Conservation (phyloP, 306 rosid species). For the Cucumis melo region DNA sequence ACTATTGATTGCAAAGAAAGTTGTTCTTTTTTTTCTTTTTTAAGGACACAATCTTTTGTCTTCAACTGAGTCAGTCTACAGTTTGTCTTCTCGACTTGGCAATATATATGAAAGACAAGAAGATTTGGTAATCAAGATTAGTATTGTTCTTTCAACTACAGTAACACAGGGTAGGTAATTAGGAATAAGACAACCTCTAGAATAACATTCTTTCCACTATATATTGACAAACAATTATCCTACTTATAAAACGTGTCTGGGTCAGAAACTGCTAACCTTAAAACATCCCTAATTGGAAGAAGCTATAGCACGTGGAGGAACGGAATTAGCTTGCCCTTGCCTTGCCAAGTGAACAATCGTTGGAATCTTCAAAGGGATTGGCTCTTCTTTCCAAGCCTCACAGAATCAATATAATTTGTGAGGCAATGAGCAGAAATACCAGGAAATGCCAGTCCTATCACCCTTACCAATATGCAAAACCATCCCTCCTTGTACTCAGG, state of each 20-base stretch:
- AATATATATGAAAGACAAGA: neutral
- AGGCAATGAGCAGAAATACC: conserved; percentile 57
- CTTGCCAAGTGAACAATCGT: neutral
- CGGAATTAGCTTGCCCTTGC: neutral
- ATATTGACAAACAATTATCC: neutral
- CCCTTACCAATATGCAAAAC: conserved; percentile 33
- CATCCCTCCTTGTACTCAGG: conserved; percentile 53
- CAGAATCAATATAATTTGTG: conserved; percentile 42
- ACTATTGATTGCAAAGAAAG: neutral
- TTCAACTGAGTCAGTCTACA: neutral
- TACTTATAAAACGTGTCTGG: neutral
- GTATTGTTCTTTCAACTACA: neutral
- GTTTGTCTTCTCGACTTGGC: neutral
- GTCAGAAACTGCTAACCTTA: conserved; percentile 1
- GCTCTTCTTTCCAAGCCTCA: conserved; percentile 42
- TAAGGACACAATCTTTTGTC: neutral
- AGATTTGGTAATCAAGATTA: neutral
- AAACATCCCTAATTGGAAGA: neutral
- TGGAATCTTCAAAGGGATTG: neutral
- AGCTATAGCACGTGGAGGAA: neutral
- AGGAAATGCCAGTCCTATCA: conserved; percentile 50
- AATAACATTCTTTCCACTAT: neutral
- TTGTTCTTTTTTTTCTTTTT: neutral
- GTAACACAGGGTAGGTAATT: neutral
- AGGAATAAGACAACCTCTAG: neutral